Base-by-base conservation (phyloP, 2,329 filamentous ascomycete genomes). In the Calonectria fujianensis region DNA sequence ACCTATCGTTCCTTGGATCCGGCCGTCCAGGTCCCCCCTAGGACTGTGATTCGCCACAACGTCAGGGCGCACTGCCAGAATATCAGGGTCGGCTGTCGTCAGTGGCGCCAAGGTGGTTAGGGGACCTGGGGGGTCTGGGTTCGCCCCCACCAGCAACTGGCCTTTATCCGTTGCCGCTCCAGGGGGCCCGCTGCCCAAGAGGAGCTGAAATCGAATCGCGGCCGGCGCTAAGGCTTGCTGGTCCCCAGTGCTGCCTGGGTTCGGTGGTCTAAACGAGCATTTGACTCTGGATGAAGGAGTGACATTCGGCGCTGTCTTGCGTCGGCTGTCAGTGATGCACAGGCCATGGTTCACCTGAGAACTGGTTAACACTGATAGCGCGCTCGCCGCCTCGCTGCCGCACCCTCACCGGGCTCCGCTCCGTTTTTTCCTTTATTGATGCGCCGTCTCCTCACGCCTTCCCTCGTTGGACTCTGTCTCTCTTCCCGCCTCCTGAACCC, bases 31-130 rank as follows among this genome's bases (percentile, higher is more conserved):
- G 57, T 10, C n/a, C 29, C n/a, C 27, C 5, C 50, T 20, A n/a
- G 10, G 7, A 18, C 10, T 35, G 35, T 67, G 67, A 73, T 70
- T 73, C 72, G 51, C 61, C 67, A 57, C 48, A 13, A n/a, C 39
- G 13, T 39, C 50, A 57, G 51, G 51, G 29, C 18, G 45, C 31
- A 24, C 13, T 29, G 31, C 59, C n/a, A 61, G 45, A 51, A 45
- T 24, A 27, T 39, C 45, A 65, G 32, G 71, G 63, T 61, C 54
- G 57, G 27, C 24, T 50, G 16, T 52, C 50, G 50, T 59, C 57
- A 66, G 67, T 66, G 72, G 72, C 67, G 61, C 72, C 67, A 66
- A 52, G 39, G 14, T 61, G 54, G 54, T 50, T 69, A 59, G 65
- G 65, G 41, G 64, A 69, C 70, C 64, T 41, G 51, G 50, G 54